Percentiles rank a stretch among this genome's conserved stretches.
Conservation (phyloP, 2,329 filamentous ascomycete genomes). For the Cladosporium halotolerans region DNA sequence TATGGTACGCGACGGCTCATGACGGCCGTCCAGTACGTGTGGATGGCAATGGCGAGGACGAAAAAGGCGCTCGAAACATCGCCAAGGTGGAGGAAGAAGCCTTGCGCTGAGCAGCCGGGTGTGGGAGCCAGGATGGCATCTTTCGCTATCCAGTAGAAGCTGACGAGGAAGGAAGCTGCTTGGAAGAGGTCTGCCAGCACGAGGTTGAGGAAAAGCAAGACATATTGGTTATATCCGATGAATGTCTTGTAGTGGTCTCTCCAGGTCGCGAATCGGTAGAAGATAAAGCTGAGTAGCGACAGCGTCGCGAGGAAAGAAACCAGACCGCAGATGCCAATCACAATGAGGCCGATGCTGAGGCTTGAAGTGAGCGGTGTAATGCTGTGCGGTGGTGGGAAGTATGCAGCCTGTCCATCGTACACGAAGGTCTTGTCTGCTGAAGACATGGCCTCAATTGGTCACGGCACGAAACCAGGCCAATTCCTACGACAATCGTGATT, state of each 20-base stretch:
- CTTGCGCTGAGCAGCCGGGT: constrained; percentile 56
- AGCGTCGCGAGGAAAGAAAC: constrained; percentile 14
- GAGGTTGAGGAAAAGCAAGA: constrained; percentile 64
- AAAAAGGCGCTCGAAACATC: constrained; percentile 62
- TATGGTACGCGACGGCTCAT: constrained; percentile 48
- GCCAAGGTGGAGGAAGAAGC: constrained; percentile 61
- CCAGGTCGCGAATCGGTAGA: constrained; percentile 26
- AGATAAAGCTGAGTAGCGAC: constrained; percentile 28
- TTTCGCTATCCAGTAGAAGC: constrained; percentile 51
- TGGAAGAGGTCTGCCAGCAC: constrained; percentile 65
- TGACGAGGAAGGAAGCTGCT: constrained; percentile 57
- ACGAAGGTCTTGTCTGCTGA: neutral
- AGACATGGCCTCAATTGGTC: neutral
- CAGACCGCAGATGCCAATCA: constrained; percentile 7
- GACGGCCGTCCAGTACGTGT: constrained; percentile 61
- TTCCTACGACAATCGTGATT: too few species aligned
- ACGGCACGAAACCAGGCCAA: too few species aligned
- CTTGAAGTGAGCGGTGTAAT: neutral
- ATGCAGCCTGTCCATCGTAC: constrained; percentile 2
- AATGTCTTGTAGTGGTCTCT: constrained; percentile 26
- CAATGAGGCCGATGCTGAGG: neutral
- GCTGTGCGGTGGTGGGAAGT: constrained; percentile 9
- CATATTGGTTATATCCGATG: constrained; percentile 54
- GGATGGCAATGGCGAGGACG: constrained; percentile 58
- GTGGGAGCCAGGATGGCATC: constrained; percentile 51